Evolutionary conservation across 1,284 basidiomycete genomes (phyloP).

Genomic region (Tilletia horrida): DNA sequence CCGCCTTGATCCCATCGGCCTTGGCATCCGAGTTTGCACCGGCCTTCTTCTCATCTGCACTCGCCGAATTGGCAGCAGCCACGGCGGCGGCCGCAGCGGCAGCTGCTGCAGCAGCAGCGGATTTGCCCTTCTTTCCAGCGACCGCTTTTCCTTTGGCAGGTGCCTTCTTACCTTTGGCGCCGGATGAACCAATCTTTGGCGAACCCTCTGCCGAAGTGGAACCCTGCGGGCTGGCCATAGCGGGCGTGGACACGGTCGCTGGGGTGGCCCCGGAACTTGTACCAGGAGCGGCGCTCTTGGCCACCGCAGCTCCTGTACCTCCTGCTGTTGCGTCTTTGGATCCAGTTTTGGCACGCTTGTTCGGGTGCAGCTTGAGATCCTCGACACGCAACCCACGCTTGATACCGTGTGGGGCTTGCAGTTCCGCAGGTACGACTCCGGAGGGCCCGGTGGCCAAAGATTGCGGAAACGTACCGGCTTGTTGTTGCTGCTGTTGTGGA

Average conservation of each 20-base stretch:
- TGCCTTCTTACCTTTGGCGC: conserved; percentile 30
- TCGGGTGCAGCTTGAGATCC: conserved; percentile 48
- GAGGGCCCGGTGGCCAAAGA: conserved; percentile 2
- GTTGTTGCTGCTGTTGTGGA: conserved; percentile 22
- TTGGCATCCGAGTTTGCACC: background rate
- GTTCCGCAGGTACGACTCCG: conserved; percentile 4
- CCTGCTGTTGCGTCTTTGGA: background rate
- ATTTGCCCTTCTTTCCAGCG: conserved; percentile 38
- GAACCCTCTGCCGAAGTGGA: conserved; percentile 29
- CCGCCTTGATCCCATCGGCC: background rate
- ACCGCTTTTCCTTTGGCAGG: conserved; percentile 21
- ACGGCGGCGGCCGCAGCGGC: conserved; percentile 29
- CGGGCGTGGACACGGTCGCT: conserved; percentile 16
- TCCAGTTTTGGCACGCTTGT: conserved; percentile 38
- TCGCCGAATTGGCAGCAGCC: conserved; percentile 31
- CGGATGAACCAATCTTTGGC: conserved; percentile 31
- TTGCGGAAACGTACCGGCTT: background rate
- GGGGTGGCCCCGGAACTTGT: conserved; percentile 21
- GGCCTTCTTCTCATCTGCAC: conserved; percentile 14
- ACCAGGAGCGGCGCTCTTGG: conserved; percentile 17
- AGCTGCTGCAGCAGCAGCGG: conserved; percentile 30
- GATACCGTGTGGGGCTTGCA: conserved; percentile 32
- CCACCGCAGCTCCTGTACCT: background rate
- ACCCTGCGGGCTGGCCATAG: conserved; percentile 26
- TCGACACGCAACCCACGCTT: conserved; percentile 48